Percentiles rank a stretch among this genome's conserved stretches.
phyloP scores from a whole-genome alignment of 140 eudicot genomes.

The Senecio squalidus region DNA sequence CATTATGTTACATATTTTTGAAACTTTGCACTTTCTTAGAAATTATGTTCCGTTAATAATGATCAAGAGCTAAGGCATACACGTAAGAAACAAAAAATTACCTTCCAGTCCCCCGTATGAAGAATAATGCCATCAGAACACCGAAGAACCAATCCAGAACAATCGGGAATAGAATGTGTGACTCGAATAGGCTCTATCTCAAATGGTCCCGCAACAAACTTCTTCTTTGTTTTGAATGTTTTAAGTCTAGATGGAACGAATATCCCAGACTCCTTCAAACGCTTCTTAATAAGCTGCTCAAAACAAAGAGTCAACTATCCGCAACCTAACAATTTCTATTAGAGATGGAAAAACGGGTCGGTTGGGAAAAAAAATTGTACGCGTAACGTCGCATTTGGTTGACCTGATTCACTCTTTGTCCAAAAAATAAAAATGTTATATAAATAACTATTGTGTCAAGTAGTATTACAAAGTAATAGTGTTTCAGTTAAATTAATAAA shows the following conservation, averaged over 20 bases:
- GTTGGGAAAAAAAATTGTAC: background rate
- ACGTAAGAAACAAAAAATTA: slow-evolving; percentile 20
- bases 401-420: background rate
- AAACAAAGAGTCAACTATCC: slow-evolving; percentile 17
- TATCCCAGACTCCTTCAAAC: slow-evolving; percentile 93
- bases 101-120: slow-evolving; percentile 99
- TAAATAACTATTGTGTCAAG: background rate
- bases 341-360: background rate
- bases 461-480: background rate
- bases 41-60: background rate
- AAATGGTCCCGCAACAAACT: slow-evolving; percentile 88
- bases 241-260: slow-evolving; percentile 95
- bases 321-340: slow-evolving; percentile 2
- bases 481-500: background rate
- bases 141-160: slow-evolving; percentile 95
- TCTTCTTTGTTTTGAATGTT: slow-evolving; percentile 67
- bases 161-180: slow-evolving; percentile 98
- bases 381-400: background rate
- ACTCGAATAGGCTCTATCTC: slow-evolving; percentile 96
- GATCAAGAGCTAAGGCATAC: background rate
- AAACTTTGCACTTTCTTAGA: too few relatives aligned
- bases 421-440: background rate
- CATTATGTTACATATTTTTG: too few relatives aligned
- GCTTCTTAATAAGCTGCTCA: slow-evolving; percentile 90
- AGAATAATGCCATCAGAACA: slow-evolving; percentile 94